These are phyloP conservation scores for Plasmodium coatneyi DNA, from an alignment of 169 alveolate genomes.

Conservation along the genomic window DNA sequence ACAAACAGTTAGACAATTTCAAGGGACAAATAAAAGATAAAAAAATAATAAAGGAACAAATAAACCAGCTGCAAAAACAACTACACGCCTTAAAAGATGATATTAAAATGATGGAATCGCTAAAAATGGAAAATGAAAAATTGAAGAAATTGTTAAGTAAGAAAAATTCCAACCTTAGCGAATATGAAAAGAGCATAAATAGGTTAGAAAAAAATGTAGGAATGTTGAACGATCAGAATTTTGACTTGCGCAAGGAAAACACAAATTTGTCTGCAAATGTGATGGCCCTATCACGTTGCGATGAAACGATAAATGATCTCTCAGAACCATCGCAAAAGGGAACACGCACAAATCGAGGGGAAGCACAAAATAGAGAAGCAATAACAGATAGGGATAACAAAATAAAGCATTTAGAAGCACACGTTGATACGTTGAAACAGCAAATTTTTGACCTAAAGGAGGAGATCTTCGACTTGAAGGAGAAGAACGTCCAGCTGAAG, in stretches of 20 bases:
- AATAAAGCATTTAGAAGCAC: conserved; percentile 12
- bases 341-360: not conserved
- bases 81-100: conserved; percentile 36
- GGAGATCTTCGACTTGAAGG: conserved; percentile 35
- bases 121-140: conserved; percentile 45
- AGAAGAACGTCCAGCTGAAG: conserved; percentile 19
- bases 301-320: not conserved
- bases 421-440: not conserved
- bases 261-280: not conserved
- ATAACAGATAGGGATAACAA: not conserved
- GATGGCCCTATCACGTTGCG: conserved; percentile 5
- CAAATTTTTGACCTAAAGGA: conserved; percentile 27
- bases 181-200: conserved; percentile 21
- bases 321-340: not conserved
- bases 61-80: conserved; percentile 31
- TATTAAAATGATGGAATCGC: conserved; percentile 26
- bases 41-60: conserved; percentile 32
- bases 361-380: not conserved
- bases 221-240: conserved; percentile 19
- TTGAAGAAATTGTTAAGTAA: conserved; percentile 28
- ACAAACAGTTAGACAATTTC: not conserved
- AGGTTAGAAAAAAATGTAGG: conserved; percentile 27
- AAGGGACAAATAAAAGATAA: conserved; percentile 32
- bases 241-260: conserved; percentile 15
- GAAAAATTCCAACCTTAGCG: conserved; percentile 1